Conservation (phyloP, 345 rosid genomes). For the Salix dunnii region DNA sequence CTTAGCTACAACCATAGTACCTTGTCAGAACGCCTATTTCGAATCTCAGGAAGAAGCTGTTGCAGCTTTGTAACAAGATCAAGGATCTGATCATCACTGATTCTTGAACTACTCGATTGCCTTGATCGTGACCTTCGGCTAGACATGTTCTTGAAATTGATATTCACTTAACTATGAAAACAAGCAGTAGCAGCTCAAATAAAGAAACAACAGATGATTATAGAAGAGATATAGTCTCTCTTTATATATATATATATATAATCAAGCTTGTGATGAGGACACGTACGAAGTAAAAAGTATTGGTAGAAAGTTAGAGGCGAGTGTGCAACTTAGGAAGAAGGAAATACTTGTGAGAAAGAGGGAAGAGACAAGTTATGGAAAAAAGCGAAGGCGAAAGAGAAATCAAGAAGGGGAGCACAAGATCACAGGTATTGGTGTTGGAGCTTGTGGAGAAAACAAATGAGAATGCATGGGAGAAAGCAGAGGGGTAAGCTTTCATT, state of each 20-base stretch:
- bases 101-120: slow-evolving; percentile 62
- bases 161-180: not conserved
- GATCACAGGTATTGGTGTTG: slow-evolving; percentile 23
- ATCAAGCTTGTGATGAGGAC: not conserved
- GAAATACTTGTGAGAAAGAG: not conserved
- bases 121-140: slow-evolving; percentile 77
- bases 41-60: slow-evolving; percentile 81
- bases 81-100: slow-evolving; percentile 84
- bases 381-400: not conserved
- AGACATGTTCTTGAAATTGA: slow-evolving; percentile 44
- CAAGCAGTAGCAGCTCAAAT: not conserved
- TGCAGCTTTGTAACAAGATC: slow-evolving; percentile 85
- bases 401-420: slow-evolving; percentile 7
- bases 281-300: not conserved
- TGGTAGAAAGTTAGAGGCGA: not conserved
- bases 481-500: slow-evolving; percentile 28
- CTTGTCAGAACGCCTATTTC: slow-evolving; percentile 62
- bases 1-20: slow-evolving; percentile 18
- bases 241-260: not conserved
- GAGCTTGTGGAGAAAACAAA: slow-evolving; percentile 34
- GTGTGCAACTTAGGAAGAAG: not conserved
- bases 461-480: slow-evolving; percentile 44
- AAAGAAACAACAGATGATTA: no score
- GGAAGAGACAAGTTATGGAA: slow-evolving; percentile 19
- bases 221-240: not conserved